A percentile compares a stretch with the other conserved stretches of the same genome.
These are phyloP conservation scores for Dianthus caryophyllus DNA, from an alignment of 148 eudicot species.

Conservation along the genomic window DNA sequence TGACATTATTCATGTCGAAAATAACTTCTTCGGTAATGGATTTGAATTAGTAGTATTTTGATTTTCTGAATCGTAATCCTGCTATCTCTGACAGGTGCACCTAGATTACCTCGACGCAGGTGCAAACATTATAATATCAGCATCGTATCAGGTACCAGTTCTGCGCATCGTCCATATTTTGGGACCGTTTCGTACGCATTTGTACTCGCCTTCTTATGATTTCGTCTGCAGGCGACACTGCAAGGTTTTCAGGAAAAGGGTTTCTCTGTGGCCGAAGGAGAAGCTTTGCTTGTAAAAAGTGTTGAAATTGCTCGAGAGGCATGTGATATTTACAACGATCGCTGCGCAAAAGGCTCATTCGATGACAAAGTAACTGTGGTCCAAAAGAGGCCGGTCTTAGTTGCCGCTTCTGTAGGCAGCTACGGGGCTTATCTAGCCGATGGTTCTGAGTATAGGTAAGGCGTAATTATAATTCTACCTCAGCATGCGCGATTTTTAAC, in stretches of 20 bases:
- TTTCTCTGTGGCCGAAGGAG: slow-evolving; percentile 64
- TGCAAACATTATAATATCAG: slow-evolving; percentile 80
- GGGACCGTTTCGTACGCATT: no score
- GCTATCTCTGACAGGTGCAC: slow-evolving; percentile 81
- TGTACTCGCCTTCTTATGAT: not conserved
- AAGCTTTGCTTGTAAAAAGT: slow-evolving; percentile 66
- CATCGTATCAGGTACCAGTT: slow-evolving; percentile 80
- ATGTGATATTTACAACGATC: slow-evolving; percentile 56
- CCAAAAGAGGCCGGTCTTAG: slow-evolving; percentile 55
- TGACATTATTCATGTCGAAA: no score
- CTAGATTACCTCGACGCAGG: slow-evolving; percentile 98
- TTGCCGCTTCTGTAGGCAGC: slow-evolving; percentile 96
- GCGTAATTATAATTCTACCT: no score
- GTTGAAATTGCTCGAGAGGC: slow-evolving; percentile 87
- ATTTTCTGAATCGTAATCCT: no score
- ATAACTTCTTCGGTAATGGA: no score
- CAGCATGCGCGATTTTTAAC: not conserved
- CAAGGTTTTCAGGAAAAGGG: slow-evolving; percentile 89
- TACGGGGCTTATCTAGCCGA: slow-evolving; percentile 98
- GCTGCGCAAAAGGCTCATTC: slow-evolving; percentile 37
- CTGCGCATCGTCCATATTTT: not conserved
- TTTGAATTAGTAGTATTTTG: no score
- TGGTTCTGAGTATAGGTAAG: slow-evolving; percentile 94
- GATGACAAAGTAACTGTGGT: slow-evolving; percentile 41
- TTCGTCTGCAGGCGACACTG: slow-evolving; percentile 58